These are phyloP conservation scores for Cylindrotheca closterium DNA, from an alignment of 108 stramenopile genomes.

Conservation along the genomic window DNA sequence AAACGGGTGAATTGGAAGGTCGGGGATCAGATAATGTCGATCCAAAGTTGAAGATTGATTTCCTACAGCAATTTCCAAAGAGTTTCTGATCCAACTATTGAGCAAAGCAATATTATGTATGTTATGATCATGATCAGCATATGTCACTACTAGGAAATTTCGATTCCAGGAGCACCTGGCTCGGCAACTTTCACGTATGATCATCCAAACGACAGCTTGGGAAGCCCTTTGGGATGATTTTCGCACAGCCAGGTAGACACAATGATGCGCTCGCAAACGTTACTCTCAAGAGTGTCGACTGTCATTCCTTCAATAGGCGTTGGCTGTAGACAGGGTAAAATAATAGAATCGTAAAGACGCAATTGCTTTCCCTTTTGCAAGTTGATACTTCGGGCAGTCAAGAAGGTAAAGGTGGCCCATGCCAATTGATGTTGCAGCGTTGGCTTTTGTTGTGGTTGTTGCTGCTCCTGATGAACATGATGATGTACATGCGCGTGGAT, in stretches of 20 bases:
- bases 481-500: conserved; percentile 24
- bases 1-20: conserved; percentile 51
- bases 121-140: too few relatives aligned
- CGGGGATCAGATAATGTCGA: conserved; percentile 53
- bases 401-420: conserved; percentile 30
- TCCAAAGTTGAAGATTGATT: conserved; percentile 63
- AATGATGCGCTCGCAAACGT: conserved; percentile 10
- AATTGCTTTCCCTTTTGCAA: conserved; percentile 11
- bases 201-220: too few relatives aligned
- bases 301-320: neutral
- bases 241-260: conserved; percentile 44
- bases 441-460: neutral
- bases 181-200: too few relatives aligned
- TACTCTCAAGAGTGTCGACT: neutral
- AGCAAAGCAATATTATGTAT: too few relatives aligned
- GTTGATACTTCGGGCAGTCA: conserved; percentile 23
- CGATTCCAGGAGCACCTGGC: too few relatives aligned
- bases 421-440: conserved; percentile 10
- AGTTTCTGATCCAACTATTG: conserved; percentile 9
- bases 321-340: conserved; percentile 8
- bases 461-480: neutral
- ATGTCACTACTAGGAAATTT: too few relatives aligned
- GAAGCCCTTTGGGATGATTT: neutral
- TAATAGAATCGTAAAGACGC: conserved; percentile 37
- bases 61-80: conserved; percentile 53